Conservation (phyloP, 83 land plant genomes). For the Picea abies region DNA sequence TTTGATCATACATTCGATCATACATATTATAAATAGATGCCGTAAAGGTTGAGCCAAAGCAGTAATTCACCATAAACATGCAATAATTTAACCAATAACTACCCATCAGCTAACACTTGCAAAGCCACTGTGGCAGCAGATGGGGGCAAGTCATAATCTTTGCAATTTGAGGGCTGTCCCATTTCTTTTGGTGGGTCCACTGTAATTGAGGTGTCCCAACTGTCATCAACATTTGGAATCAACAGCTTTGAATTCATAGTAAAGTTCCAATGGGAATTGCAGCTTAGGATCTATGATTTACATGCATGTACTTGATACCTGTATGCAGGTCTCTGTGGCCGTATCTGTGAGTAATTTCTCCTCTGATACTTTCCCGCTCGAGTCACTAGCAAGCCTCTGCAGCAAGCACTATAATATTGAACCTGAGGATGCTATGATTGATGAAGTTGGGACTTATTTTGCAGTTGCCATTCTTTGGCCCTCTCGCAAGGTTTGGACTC, state of each 20-base stretch:
- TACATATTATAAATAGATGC: too few relatives aligned
- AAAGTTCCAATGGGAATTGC: background rate
- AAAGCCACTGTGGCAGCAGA: too few relatives aligned
- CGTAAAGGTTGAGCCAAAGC: too few relatives aligned
- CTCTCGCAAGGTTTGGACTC: conserved; percentile 51
- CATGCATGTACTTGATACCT: conserved; percentile 1
- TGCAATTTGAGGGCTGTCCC: too few relatives aligned
- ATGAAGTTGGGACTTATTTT: conserved; percentile 49
- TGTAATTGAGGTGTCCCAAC: too few relatives aligned
- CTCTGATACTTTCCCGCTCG: conserved; percentile 26
- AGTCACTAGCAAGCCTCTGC: conserved; percentile 30
- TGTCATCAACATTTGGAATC: background rate
- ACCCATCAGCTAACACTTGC: too few relatives aligned
- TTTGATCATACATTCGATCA: too few relatives aligned
- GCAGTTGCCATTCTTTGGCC: conserved; percentile 58
- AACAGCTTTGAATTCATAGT: background rate
- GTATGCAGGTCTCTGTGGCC: conserved; percentile 53
- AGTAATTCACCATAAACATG: too few relatives aligned
- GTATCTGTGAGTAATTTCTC: conserved; percentile 1
- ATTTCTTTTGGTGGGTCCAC: too few relatives aligned
- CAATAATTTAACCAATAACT: too few relatives aligned
- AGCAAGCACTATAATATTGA: conserved; percentile 21
- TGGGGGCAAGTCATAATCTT: too few relatives aligned
- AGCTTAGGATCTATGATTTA: background rate
- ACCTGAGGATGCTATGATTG: background rate